Evolutionary conservation across 768 basidiomycete genomes (phyloP).

Genomic region (Vararia minispora): DNA sequence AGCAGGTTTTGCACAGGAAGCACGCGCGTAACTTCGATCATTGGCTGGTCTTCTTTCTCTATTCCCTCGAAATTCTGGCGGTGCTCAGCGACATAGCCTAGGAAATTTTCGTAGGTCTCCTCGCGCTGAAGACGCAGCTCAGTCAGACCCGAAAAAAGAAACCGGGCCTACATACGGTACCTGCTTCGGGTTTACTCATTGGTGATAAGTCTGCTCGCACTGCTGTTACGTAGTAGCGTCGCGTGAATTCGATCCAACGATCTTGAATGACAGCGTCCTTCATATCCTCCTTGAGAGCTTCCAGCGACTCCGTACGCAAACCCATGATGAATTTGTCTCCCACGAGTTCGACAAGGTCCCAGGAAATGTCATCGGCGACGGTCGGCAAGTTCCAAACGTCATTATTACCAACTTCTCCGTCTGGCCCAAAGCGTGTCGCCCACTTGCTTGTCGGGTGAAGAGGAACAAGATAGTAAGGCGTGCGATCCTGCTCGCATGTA

Average conservation of each 20-base stretch:
- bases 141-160: too few species aligned
- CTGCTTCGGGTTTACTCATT: slow-evolving; percentile 55
- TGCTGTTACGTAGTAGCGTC: slow-evolving; percentile 47
- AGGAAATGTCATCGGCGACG: slow-evolving; percentile 41
- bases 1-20: slow-evolving; percentile 44
- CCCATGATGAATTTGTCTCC: slow-evolving; percentile 40
- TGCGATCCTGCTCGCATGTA: slow-evolving; percentile 37
- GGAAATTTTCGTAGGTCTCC: slow-evolving; percentile 41
- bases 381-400: slow-evolving; percentile 22
- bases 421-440: too few species aligned
- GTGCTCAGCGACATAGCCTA: slow-evolving; percentile 56
- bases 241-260: slow-evolving; percentile 63
- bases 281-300: slow-evolving; percentile 33
- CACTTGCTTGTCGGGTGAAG: slow-evolving; percentile 30
- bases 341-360: slow-evolving; percentile 47
- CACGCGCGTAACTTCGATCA: slow-evolving; percentile 55
- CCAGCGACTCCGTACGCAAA: slow-evolving; percentile 28
- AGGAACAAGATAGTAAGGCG: slow-evolving; percentile 62
- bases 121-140: slow-evolving; percentile 45
- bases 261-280: slow-evolving; percentile 67
- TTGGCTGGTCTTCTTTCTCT: slow-evolving; percentile 51
- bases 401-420: too few species aligned
- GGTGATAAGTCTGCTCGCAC: slow-evolving; percentile 63
- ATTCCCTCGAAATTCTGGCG: slow-evolving; percentile 54
- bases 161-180: slow-evolving; percentile 37